Evolutionary conservation across 768 basidiomycete genomes (phyloP).

Genomic region (Sistotremastrum niveocremeum): DNA sequence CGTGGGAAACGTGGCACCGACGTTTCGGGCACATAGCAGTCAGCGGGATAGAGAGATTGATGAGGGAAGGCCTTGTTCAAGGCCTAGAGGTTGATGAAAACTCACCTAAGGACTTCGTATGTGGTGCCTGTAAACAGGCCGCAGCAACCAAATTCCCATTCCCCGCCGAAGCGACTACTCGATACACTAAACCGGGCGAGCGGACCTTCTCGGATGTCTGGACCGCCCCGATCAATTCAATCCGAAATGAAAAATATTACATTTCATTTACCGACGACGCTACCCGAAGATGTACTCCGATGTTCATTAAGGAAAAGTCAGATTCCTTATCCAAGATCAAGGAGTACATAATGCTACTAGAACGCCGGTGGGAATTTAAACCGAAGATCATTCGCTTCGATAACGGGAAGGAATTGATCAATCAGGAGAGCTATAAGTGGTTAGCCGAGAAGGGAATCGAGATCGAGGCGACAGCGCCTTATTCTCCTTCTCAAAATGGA

Average conservation of each 20-base stretch:
- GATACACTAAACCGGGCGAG: conserved; percentile 19
- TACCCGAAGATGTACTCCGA: conserved; percentile 14
- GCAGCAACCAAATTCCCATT: conserved; percentile 24
- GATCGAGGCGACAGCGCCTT: conserved; percentile 24
- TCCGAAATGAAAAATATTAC: conserved; percentile 11
- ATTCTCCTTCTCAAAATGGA: conserved; percentile 28
- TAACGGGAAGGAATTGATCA: conserved; percentile 29
- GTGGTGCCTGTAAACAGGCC: conserved; percentile 30
- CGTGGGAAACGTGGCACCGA: too few species aligned
- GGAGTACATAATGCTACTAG: conserved; percentile 22
- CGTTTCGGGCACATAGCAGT: too few species aligned
- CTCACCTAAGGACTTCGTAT: too few species aligned
- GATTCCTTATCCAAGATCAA: too few species aligned
- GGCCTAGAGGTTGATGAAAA: too few species aligned
- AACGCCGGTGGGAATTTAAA: conserved; percentile 20
- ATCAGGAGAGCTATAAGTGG: conserved; percentile 18
- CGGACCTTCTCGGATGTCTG: conserved; percentile 30
- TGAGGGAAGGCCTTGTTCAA: too few species aligned
- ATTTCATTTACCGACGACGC: conserved; percentile 18
- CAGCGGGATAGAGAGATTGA: too few species aligned
- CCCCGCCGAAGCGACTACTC: conserved; percentile 13
- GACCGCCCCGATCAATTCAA: conserved; percentile 22
- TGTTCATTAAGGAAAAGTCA: too few species aligned
- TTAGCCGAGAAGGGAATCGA: conserved; percentile 24
- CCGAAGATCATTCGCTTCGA: conserved; percentile 24